Evolutionary conservation across 495 filamentous ascomycete genomes (phyloP).

Genomic region (Podospora fimiseda): DNA sequence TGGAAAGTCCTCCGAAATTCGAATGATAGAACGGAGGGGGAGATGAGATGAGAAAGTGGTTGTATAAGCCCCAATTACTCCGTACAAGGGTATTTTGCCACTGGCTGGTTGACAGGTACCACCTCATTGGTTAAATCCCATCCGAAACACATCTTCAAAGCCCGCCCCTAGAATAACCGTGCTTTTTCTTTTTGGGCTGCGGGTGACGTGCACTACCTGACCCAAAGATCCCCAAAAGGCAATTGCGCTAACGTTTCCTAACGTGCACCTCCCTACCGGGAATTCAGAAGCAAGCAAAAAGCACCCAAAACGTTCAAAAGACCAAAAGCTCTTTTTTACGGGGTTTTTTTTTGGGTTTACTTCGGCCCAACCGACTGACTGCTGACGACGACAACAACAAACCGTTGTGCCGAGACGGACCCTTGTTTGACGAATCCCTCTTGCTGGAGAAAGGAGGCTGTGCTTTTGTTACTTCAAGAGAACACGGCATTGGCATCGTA

Average conservation of each 20-base stretch:
- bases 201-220: neutral
- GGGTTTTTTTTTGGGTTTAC: neutral
- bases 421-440: conserved; percentile 11
- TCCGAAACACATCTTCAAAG: conserved; percentile 8
- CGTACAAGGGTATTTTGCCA: too few species aligned
- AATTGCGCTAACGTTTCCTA: neutral
- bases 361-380: neutral
- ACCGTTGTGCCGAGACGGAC: neutral
- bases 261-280: neutral
- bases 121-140: conserved; percentile 7
- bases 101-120: too few species aligned
- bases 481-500: conserved; percentile 14
- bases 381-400: neutral
- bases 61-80: too few species aligned
- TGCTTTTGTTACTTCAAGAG: conserved; percentile 7
- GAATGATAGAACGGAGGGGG: too few species aligned
- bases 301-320: neutral
- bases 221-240: neutral
- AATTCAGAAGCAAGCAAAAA: neutral
- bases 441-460: conserved; percentile 17
- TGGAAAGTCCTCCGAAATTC: too few species aligned
- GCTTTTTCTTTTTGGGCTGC: neutral
- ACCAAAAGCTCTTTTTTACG: neutral
- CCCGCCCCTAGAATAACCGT: neutral
- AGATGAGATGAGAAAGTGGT: conserved; percentile 1